phyloP scores from a whole-genome alignment of 2,329 filamentous ascomycete species.

The Xylaria sp. region DNA sequence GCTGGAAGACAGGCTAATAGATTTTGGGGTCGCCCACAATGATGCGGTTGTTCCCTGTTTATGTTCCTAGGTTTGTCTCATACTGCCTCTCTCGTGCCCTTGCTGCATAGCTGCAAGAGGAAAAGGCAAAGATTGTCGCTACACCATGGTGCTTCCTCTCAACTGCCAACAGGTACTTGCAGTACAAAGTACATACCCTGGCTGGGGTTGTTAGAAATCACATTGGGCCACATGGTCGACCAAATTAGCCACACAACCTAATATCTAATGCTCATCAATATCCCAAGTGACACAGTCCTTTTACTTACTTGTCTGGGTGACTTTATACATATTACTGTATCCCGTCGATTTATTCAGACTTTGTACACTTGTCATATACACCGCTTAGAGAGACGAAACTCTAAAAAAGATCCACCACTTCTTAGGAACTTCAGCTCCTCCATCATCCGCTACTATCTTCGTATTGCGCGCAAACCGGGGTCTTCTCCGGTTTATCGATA shows the following conservation, averaged over 20 bases:
- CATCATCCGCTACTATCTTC: slow-evolving; percentile 15
- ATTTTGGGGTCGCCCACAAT: slow-evolving; percentile 46
- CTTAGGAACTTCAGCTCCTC: slow-evolving; percentile 27
- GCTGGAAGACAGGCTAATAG: slow-evolving; percentile 40
- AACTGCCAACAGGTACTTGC: slow-evolving; percentile 38
- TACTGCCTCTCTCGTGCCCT: slow-evolving; percentile 47
- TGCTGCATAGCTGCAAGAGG: slow-evolving; percentile 45
- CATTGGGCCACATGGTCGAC: slow-evolving; percentile 48
- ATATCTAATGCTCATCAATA: slow-evolving; percentile 45
- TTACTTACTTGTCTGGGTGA: slow-evolving; percentile 32
- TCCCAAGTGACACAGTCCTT: slow-evolving; percentile 42
- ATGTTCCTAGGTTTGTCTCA: slow-evolving; percentile 47
- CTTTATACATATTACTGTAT: slow-evolving; percentile 26
- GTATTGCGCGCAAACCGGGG: slow-evolving; percentile 14
- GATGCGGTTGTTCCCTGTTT: slow-evolving; percentile 48
- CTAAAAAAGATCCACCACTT: slow-evolving; percentile 18
- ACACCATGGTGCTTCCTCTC: slow-evolving; percentile 45
- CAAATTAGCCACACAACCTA: slow-evolving; percentile 50
- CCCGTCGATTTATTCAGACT: slow-evolving; percentile 20
- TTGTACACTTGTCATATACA: slow-evolving; percentile 26
- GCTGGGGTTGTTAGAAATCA: slow-evolving; percentile 47
- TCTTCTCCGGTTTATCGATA: slow-evolving; percentile 35
- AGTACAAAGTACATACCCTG: slow-evolving; percentile 43
- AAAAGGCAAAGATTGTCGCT: slow-evolving; percentile 51
- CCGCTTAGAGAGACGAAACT: slow-evolving; percentile 23